phyloP scores from a whole-genome alignment of 208 protist genomes.

The Trypanosoma caninum region DNA sequence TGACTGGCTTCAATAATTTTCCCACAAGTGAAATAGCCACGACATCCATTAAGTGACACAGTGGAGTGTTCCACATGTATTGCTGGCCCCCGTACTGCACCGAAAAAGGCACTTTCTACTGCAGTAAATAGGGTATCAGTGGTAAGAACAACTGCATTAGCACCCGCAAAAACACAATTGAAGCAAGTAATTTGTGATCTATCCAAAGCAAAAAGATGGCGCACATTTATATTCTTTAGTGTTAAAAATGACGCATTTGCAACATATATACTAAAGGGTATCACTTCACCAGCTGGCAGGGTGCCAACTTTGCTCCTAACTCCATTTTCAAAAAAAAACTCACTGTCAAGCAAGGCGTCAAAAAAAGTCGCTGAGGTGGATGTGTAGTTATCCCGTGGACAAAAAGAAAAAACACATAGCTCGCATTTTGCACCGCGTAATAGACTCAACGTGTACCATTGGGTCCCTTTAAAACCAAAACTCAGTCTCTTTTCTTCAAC shows the following conservation, averaged over 20 bases:
- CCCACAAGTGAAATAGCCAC: constrained; percentile 5
- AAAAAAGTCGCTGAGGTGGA: too few relatives aligned
- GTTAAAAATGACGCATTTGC: background rate
- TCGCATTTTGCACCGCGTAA: constrained; percentile 19
- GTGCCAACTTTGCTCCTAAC: too few relatives aligned
- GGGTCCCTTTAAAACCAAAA: background rate
- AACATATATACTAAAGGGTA: constrained; percentile 18
- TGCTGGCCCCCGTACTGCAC: constrained; percentile 16
- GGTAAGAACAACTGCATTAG: constrained; percentile 6
- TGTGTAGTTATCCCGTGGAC: too few relatives aligned
- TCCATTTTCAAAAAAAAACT: too few relatives aligned
- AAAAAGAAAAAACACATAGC: constrained; percentile 2
- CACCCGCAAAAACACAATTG: constrained; percentile 23
- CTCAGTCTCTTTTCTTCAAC: too few relatives aligned
- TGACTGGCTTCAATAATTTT: constrained; percentile 2
- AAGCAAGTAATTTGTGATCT: constrained; percentile 1
- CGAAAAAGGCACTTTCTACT: constrained; percentile 10
- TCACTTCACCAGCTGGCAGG: constrained; percentile 3
- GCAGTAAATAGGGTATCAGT: constrained; percentile 3
- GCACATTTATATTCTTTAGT: constrained; percentile 11
- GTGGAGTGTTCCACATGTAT: constrained; percentile 3
- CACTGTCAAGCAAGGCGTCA: too few relatives aligned
- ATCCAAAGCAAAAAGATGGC: constrained; percentile 9
- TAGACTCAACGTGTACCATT: constrained; percentile 14
- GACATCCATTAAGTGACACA: constrained; percentile 5